phyloP scores from a whole-genome alignment of 2,329 filamentous ascomycete genomes.

The Cladophialophora psammophila region DNA sequence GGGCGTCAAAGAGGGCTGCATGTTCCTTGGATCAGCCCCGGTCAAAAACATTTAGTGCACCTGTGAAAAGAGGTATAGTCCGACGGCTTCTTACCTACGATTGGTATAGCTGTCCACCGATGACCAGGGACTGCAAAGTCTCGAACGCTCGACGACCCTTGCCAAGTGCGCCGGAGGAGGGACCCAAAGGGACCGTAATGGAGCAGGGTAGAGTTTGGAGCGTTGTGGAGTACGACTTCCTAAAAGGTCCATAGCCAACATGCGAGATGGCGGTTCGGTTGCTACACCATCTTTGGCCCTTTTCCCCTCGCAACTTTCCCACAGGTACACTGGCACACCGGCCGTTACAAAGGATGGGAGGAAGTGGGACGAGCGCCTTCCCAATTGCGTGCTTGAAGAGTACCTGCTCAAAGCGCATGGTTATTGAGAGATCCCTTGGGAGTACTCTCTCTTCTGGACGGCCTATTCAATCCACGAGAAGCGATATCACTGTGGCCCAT shows the following conservation, averaged over 20 bases:
- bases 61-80: background rate
- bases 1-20: background rate
- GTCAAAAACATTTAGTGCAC: background rate
- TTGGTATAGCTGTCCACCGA: background rate
- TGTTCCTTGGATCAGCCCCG: background rate
- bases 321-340: background rate
- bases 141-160: background rate
- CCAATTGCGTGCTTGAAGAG: background rate
- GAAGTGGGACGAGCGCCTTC: background rate
- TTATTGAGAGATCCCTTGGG: background rate
- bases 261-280: conserved; percentile 1
- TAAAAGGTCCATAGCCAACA: background rate
- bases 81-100: background rate
- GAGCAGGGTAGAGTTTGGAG: conserved; percentile 1
- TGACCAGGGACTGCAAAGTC: background rate
- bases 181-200: background rate
- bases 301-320: conserved; percentile 1
- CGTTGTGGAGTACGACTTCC: conserved; percentile 14
- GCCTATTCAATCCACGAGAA: background rate
- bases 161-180: background rate
- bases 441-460: too few species aligned
- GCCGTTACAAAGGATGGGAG: background rate
- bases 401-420: background rate
- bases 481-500: background rate
- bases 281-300: background rate